These are phyloP conservation scores for Crepidotus variabilis DNA, from an alignment of 768 basidiomycete species.

Conservation along the genomic window DNA sequence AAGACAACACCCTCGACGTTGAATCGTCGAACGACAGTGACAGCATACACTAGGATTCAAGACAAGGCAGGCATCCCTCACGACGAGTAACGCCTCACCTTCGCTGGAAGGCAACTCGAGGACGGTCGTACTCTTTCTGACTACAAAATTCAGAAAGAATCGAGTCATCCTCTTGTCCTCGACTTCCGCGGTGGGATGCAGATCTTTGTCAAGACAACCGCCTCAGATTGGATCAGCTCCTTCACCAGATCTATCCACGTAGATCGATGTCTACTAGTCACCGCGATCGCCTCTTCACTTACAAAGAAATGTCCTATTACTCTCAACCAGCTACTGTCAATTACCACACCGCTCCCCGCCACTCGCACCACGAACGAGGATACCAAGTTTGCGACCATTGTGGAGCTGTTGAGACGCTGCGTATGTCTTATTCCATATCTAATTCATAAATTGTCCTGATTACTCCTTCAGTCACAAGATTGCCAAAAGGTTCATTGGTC, in stretches of 20 bases:
- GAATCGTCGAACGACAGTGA: too few species aligned
- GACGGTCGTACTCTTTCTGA: too few species aligned
- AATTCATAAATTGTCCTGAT: slow-evolving; percentile 8
- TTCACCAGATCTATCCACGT: slow-evolving; percentile 15
- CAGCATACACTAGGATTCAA: too few species aligned
- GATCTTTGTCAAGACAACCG: too few species aligned
- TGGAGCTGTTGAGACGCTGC: slow-evolving; percentile 65
- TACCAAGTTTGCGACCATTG: slow-evolving; percentile 81
- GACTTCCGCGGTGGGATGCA: too few species aligned
- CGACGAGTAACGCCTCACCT: too few species aligned
- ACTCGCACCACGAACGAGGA: slow-evolving; percentile 54
- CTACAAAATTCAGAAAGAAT: too few species aligned
- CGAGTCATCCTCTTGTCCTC: too few species aligned
- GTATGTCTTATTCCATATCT: slow-evolving; percentile 35
- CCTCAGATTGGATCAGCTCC: slow-evolving; percentile 9
- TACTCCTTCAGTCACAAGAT: slow-evolving; percentile 58
- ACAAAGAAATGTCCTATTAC: slow-evolving; percentile 42
- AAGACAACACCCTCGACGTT: too few species aligned
- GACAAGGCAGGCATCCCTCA: too few species aligned
- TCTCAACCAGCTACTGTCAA: slow-evolving; percentile 74
- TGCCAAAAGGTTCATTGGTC: slow-evolving; percentile 81
- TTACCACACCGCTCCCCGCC: slow-evolving; percentile 57
- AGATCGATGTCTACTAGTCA: slow-evolving; percentile 14
- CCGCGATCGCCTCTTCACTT: slow-evolving; percentile 4
- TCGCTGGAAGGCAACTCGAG: too few species aligned